phyloP scores from a whole-genome alignment of 2,329 filamentous ascomycete genomes.

The Aspergillus pseudotamarii region DNA sequence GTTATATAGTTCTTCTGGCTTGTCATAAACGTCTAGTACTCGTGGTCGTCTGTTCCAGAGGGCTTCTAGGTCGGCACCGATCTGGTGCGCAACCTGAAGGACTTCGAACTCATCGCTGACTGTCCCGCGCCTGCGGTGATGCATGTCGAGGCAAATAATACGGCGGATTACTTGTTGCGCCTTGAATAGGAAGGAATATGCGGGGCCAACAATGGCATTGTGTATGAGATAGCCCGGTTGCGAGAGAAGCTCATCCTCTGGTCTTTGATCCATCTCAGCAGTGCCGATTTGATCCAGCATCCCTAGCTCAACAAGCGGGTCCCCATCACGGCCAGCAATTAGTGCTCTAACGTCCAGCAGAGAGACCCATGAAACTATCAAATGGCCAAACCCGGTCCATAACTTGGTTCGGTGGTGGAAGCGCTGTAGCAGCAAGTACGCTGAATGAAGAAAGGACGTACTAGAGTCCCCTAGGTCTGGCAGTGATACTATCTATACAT shows the following conservation, averaged over 20 bases:
- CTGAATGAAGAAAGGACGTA: conserved; percentile 35
- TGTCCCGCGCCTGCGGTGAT: conserved; percentile 42
- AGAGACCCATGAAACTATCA: conserved; percentile 37
- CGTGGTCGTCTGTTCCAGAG: conserved; percentile 38
- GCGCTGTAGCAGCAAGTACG: conserved; percentile 33
- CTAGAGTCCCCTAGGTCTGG: conserved; percentile 29
- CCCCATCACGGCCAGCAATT: conserved; percentile 40
- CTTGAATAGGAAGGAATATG: conserved; percentile 36
- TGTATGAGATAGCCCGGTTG: conserved; percentile 35
- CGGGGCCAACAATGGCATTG: conserved; percentile 33
- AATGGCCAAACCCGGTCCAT: conserved; percentile 33
- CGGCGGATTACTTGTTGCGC: conserved; percentile 39
- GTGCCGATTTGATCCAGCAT: not conserved
- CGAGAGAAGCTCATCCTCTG: conserved; percentile 23
- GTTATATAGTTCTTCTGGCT: conserved; percentile 30
- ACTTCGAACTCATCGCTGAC: conserved; percentile 43
- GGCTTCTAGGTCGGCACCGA: conserved; percentile 38
- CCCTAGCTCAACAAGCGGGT: conserved; percentile 34
- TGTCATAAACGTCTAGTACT: conserved; percentile 36
- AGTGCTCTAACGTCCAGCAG: conserved; percentile 40
- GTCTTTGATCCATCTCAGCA: not conserved
- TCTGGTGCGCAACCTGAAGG: conserved; percentile 39
- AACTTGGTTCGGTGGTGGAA: conserved; percentile 29
- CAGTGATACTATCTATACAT: conserved; percentile 29
- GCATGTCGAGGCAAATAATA: conserved; percentile 39